A percentile compares a stretch with the other conserved stretches of the same genome.
Conservation (phyloP, 1,284 basidiomycete species). For the Naganishia cerealis region DNA sequence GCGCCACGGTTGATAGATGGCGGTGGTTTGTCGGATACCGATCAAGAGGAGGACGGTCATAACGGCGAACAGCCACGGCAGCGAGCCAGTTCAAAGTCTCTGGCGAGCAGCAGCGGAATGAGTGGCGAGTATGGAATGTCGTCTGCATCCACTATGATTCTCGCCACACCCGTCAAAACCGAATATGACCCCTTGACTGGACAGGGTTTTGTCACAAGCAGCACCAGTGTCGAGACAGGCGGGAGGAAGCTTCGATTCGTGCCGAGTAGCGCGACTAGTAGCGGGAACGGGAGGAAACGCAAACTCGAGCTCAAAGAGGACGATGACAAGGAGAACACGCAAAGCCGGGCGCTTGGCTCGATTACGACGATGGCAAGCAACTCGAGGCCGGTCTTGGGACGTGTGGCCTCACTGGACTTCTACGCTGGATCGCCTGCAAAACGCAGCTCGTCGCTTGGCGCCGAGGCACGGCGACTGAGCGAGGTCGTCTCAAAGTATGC, state of each 20-base stretch:
- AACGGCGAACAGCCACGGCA: neutral
- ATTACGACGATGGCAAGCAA: neutral
- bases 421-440: constrained; percentile 35
- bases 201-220: neutral
- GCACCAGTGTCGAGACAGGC: neutral
- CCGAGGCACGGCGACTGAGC: constrained; percentile 29
- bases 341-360: neutral
- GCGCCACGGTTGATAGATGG: neutral
- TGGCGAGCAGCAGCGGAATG: constrained; percentile 7
- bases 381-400: constrained; percentile 13
- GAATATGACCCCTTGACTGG: neutral
- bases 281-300: constrained; percentile 6
- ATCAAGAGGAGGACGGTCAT: constrained; percentile 28
- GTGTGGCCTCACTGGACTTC: constrained; percentile 34
- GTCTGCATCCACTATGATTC: constrained; percentile 13
- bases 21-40: constrained; percentile 27
- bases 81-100: constrained; percentile 7
- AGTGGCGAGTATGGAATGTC: constrained; percentile 21
- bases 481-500: constrained; percentile 27
- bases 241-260: constrained; percentile 20
- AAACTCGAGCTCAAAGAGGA: constrained; percentile 21
- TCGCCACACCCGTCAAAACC: constrained; percentile 14
- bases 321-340: constrained; percentile 19
- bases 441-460: constrained; percentile 33
- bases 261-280: neutral